Percentiles rank a stretch among this genome's conserved stretches.
These are phyloP conservation scores for Colletotrichum falcatum DNA, from an alignment of 2,329 filamentous ascomycete species.

Conservation along the genomic window DNA sequence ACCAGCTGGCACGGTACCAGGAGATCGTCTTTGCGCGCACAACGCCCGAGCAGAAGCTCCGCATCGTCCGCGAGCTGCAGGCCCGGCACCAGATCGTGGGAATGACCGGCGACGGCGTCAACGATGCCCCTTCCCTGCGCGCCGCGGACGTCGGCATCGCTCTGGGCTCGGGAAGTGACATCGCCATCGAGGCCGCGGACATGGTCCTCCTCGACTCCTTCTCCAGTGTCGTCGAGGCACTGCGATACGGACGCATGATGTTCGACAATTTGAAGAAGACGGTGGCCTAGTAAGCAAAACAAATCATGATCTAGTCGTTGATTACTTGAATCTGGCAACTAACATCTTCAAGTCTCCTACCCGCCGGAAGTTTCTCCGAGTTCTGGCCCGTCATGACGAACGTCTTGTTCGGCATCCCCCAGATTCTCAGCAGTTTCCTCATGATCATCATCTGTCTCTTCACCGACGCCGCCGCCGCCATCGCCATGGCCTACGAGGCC, in stretches of 20 bases:
- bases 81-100: slow-evolving; percentile 74
- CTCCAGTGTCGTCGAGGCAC: slow-evolving; percentile 76
- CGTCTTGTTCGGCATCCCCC: slow-evolving; percentile 77
- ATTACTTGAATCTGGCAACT: too few species aligned
- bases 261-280: slow-evolving; percentile 85
- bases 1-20: slow-evolving; percentile 70
- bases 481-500: slow-evolving; percentile 79
- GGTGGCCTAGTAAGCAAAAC: too few species aligned
- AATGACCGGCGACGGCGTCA: slow-evolving; percentile 90
- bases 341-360: too few species aligned
- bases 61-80: slow-evolving; percentile 82
- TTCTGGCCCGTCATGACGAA: slow-evolving; percentile 83
- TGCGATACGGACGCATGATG: slow-evolving; percentile 79
- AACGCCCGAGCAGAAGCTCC: slow-evolving; percentile 82
- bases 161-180: slow-evolving; percentile 83
- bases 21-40: slow-evolving; percentile 83
- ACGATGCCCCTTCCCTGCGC: slow-evolving; percentile 84
- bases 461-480: slow-evolving; percentile 80
- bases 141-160: slow-evolving; percentile 87
- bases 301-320: too few species aligned
- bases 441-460: slow-evolving; percentile 81
- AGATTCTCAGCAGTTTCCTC: slow-evolving; percentile 78
- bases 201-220: slow-evolving; percentile 86
- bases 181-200: slow-evolving; percentile 83
- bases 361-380: slow-evolving; percentile 79